A percentile compares a stretch with the other conserved stretches of the same genome.
Conservation (phyloP, 805 yeast genomes). For the Suhomyces sp. region DNA sequence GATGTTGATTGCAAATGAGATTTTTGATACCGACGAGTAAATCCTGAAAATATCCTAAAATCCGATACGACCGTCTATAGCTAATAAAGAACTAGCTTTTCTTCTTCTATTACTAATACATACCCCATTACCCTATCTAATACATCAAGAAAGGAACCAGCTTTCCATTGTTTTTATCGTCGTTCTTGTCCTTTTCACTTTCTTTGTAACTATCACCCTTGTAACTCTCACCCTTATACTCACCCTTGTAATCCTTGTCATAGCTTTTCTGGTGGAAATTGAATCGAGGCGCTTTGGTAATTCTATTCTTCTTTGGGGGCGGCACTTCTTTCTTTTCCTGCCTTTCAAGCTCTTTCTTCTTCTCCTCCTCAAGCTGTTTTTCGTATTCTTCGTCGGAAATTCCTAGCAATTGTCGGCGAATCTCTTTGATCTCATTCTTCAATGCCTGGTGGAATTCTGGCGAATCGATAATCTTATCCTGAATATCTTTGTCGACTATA, state of each 20-base stretch:
- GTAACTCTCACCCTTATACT: neutral
- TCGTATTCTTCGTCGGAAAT: conserved; percentile 40
- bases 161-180: conserved; percentile 1
- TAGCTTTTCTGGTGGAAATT: conserved; percentile 13
- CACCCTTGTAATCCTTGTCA: conserved; percentile 1
- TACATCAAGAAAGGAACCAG: conserved; percentile 18
- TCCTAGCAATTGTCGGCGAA: conserved; percentile 30
- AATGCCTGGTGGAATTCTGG: conserved; percentile 36
- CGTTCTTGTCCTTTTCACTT: conserved; percentile 2
- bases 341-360: conserved; percentile 13
- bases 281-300: conserved; percentile 36
- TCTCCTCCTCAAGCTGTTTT: conserved; percentile 18
- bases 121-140: conserved; percentile 3
- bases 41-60: neutral
- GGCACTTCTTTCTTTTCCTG: conserved; percentile 2
- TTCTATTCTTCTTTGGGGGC: conserved; percentile 14
- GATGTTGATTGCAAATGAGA: conserved; percentile 78
- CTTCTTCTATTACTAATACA: neutral
- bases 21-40: conserved; percentile 45
- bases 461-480: conserved; percentile 41
- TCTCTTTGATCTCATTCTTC: conserved; percentile 31
- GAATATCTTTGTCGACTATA: conserved; percentile 44
- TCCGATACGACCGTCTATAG: conserved; percentile 8
- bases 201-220: neutral
- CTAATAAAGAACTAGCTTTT: conserved; percentile 13